Conservation (phyloP, 2,329 filamentous ascomycete species). For the Plectosphaerella cucumerina region DNA sequence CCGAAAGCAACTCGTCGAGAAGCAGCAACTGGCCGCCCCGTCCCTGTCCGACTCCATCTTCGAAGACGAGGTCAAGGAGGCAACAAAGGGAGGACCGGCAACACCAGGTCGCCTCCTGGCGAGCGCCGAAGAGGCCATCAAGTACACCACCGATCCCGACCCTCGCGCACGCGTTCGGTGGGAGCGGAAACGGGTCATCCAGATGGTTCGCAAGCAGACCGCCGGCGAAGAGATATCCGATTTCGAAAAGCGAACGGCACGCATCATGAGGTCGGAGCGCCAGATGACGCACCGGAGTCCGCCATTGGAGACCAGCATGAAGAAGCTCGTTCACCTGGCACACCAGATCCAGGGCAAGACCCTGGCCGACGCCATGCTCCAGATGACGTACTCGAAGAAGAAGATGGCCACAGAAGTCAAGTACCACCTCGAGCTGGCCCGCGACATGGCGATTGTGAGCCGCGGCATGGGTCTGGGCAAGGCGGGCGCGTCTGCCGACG, state of each 20-base stretch:
- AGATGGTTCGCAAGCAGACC: slow-evolving; percentile 65
- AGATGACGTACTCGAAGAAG: slow-evolving; percentile 96
- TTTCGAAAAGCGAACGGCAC: slow-evolving; percentile 51
- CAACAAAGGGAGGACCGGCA: slow-evolving; percentile 15
- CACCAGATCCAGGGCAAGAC: slow-evolving; percentile 89
- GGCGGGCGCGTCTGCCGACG: slow-evolving; percentile 23
- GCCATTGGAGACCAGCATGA: slow-evolving; percentile 77
- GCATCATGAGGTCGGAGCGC: slow-evolving; percentile 62
- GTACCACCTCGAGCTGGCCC: slow-evolving; percentile 75
- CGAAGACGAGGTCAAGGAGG: slow-evolving; percentile 46
- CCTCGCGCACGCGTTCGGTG: slow-evolving; percentile 68
- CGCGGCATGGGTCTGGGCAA: slow-evolving; percentile 77
- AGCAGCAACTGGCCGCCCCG: slow-evolving; percentile 25
- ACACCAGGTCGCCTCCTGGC: slow-evolving; percentile 33
- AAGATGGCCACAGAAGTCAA: slow-evolving; percentile 78
- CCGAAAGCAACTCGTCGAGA: slow-evolving; percentile 35
- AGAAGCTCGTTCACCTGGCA: slow-evolving; percentile 85
- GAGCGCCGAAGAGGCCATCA: slow-evolving; percentile 45
- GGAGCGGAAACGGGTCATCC: slow-evolving; percentile 80
- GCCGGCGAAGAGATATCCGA: slow-evolving; percentile 43
- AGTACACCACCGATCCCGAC: slow-evolving; percentile 67
- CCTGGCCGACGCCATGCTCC: slow-evolving; percentile 87
- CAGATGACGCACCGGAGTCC: slow-evolving; percentile 57
- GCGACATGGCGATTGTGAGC: slow-evolving; percentile 73
- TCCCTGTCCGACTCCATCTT: slow-evolving; percentile 56